Percentiles rank a stretch among this genome's conserved stretches.
Evolutionary conservation across 2,329 filamentous ascomycete species (phyloP).

Genomic region (Cercospora sesami): DNA sequence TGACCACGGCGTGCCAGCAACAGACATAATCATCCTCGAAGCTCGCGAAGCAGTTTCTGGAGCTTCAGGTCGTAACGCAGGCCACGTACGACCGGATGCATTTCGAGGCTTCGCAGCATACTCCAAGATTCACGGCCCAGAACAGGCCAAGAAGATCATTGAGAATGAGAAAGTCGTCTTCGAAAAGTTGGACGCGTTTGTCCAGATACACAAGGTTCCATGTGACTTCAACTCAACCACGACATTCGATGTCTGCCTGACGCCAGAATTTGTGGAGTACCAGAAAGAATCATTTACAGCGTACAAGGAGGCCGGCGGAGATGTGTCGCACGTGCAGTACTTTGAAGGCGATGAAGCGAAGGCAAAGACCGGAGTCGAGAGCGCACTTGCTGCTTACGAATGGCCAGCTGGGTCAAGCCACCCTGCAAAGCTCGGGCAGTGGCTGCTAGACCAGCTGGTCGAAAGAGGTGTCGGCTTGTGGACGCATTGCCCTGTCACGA

Average conservation of each 20-base stretch:
- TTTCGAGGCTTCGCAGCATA: slow-evolving; percentile 53
- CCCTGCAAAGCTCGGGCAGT: slow-evolving; percentile 54
- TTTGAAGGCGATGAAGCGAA: slow-evolving; percentile 45
- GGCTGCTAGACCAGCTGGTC: slow-evolving; percentile 45
- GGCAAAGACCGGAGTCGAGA: slow-evolving; percentile 41
- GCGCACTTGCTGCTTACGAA: slow-evolving; percentile 51
- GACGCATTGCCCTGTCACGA: slow-evolving; percentile 46
- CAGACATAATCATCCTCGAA: slow-evolving; percentile 46
- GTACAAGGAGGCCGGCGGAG: slow-evolving; percentile 47
- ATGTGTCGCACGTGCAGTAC: slow-evolving; percentile 46
- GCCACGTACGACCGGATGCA: slow-evolving; percentile 49
- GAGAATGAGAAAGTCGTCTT: slow-evolving; percentile 48
- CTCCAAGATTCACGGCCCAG: slow-evolving; percentile 44
- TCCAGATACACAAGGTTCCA: slow-evolving; percentile 43
- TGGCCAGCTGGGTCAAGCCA: slow-evolving; percentile 54
- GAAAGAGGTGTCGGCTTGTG: slow-evolving; percentile 45
- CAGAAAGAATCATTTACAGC: slow-evolving; percentile 45
- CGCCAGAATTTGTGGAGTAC: slow-evolving; percentile 49
- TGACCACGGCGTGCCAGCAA: slow-evolving; percentile 36
- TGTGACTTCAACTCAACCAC: slow-evolving; percentile 52
- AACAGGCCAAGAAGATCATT: slow-evolving; percentile 51
- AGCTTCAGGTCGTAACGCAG: slow-evolving; percentile 50
- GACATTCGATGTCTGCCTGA: slow-evolving; percentile 54
- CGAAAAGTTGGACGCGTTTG: slow-evolving; percentile 45
- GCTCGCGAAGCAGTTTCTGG: slow-evolving; percentile 49